Percentiles rank a stretch among this genome's conserved stretches.
phyloP scores from a whole-genome alignment of 2,329 filamentous ascomycete genomes.

The Fusarium gaditjirri region DNA sequence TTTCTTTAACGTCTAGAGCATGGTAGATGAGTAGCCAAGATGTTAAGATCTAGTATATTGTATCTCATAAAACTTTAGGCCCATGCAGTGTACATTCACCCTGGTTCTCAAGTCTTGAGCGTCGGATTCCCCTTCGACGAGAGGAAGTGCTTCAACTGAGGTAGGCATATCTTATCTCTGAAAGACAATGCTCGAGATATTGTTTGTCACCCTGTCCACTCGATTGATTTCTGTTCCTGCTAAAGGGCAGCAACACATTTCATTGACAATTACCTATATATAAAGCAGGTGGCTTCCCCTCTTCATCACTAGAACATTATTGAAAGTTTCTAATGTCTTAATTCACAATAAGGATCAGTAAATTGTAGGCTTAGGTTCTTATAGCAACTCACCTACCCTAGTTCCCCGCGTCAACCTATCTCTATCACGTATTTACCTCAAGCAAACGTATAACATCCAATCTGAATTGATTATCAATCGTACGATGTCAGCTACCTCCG shows the following conservation, averaged over 20 bases:
- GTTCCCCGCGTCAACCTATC: slow-evolving; percentile 1
- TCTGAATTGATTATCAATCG: too few relatives aligned
- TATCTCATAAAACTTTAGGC: accelerated
- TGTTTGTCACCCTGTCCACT: background rate
- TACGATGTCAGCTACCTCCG: slow-evolving; percentile 1
- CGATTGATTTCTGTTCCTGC: background rate
- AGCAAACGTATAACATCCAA: background rate
- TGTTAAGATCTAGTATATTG: background rate
- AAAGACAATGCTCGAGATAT: background rate
- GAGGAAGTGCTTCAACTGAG: background rate
- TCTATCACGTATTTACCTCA: background rate
- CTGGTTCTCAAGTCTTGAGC: background rate
- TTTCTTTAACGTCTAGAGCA: background rate
- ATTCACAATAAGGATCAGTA: background rate
- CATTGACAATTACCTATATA: background rate
- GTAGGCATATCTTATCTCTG: background rate
- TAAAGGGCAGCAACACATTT: background rate
- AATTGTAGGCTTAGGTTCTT: background rate
- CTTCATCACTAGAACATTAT: background rate
- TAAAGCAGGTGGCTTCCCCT: background rate
- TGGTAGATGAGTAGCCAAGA: background rate
- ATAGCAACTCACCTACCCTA: background rate
- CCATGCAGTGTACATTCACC: background rate
- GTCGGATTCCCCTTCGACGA: background rate
- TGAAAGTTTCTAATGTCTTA: background rate